Conservation (phyloP, 305 asterid species). For the Salvia sclarea region DNA sequence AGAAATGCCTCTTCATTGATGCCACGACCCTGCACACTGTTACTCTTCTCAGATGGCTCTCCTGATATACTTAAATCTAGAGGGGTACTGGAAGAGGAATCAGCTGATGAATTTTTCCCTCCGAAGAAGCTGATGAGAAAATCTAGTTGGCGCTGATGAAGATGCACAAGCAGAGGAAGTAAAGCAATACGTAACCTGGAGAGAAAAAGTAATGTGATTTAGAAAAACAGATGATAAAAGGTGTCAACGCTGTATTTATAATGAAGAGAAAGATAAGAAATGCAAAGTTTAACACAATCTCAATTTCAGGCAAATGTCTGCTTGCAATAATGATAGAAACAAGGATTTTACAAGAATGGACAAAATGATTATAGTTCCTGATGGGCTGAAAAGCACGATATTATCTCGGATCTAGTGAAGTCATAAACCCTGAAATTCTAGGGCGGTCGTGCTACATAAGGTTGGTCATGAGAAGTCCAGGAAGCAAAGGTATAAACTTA, state of each 20-base stretch:
- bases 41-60: conserved; percentile 44
- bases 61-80: conserved; percentile 47
- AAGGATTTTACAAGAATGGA: background rate
- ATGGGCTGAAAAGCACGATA: too few relatives aligned
- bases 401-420: too few relatives aligned
- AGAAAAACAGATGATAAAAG: conserved; percentile 28
- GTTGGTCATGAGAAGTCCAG: too few relatives aligned
- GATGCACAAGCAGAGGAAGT: conserved; percentile 86
- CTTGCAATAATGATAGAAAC: conserved; percentile 1
- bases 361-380: background rate
- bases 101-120: conserved; percentile 56
- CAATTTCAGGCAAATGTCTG: conserved; percentile 22
- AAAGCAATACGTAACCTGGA: conserved; percentile 82
- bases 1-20: conserved; percentile 86
- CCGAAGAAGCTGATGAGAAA: conserved; percentile 93
- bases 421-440: too few relatives aligned
- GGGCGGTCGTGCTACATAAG: too few relatives aligned
- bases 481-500: too few relatives aligned
- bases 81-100: conserved; percentile 44
- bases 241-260: background rate
- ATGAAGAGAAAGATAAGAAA: conserved; percentile 9
- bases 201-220: conserved; percentile 27
- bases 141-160: conserved; percentile 97
- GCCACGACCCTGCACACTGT: conserved; percentile 44
- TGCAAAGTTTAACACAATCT: conserved; percentile 14